Evolutionary conservation across 139 green algal genomes (phyloP).

Genomic region (Coelastrella sp.): DNA sequence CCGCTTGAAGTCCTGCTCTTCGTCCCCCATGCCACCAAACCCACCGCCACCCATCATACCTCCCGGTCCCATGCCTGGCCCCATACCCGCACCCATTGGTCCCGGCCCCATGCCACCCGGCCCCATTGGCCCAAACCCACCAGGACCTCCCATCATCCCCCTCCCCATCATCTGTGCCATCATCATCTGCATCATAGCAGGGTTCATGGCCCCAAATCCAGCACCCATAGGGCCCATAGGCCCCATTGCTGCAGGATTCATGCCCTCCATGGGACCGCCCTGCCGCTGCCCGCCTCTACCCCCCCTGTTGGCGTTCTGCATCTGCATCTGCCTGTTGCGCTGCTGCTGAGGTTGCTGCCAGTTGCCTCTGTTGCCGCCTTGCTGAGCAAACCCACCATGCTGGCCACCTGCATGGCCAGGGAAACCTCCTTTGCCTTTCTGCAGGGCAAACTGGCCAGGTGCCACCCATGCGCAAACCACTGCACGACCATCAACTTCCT

Average conservation of each 20-base stretch:
- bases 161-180: slow-evolving; percentile 44
- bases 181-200: slow-evolving; percentile 38
- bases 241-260: background rate
- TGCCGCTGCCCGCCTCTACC: background rate
- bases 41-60: slow-evolving; percentile 34
- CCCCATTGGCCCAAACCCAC: background rate
- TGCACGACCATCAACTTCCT: background rate
- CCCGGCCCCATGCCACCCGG: background rate
- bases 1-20: slow-evolving; percentile 43
- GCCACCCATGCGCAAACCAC: slow-evolving; percentile 19
- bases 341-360: slow-evolving; percentile 22
- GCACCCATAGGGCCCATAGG: slow-evolving; percentile 14
- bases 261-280: slow-evolving; percentile 16
- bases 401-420: background rate
- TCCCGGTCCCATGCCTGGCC: background rate
- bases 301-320: background rate
- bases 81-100: background rate
- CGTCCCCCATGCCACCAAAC: background rate
- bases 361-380: slow-evolving; percentile 32
- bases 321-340: background rate
- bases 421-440: background rate
- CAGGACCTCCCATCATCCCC: background rate
- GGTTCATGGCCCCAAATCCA: slow-evolving; percentile 16
- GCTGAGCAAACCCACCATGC: background rate
- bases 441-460: slow-evolving; percentile 5